Conservation (phyloP, 2,329 filamentous ascomycete species). For the Colletotrichum incanum region DNA sequence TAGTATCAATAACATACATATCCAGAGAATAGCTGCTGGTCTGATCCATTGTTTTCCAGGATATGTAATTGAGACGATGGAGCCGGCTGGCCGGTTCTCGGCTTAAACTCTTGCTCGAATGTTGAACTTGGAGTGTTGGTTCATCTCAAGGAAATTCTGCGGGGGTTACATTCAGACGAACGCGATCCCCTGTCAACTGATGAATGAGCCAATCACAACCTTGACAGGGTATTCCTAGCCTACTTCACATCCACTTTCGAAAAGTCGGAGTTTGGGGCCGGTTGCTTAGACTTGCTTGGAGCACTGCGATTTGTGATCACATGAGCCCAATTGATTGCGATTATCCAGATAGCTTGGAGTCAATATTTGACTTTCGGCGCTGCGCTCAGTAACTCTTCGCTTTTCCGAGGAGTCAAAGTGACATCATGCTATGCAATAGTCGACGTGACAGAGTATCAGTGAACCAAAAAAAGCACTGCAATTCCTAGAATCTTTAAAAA, state of each 20-base stretch:
- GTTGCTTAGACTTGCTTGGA: neutral
- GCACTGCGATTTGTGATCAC: neutral
- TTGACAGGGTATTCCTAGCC: neutral
- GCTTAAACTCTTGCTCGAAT: neutral
- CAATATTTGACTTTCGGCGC: no score
- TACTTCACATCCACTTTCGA: neutral
- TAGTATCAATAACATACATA: neutral
- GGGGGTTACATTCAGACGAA: slow-evolving; percentile 15
- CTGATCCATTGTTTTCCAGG: neutral
- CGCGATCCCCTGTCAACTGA: neutral
- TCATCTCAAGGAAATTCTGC: slow-evolving; percentile 12
- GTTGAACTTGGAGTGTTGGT: neutral
- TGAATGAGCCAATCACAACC: neutral
- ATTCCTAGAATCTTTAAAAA: no score
- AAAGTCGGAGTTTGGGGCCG: neutral
- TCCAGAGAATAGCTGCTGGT: neutral
- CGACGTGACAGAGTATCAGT: no score
- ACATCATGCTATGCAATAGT: no score
- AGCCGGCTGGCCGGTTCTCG: neutral
- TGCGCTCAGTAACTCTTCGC: no score
- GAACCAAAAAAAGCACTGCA: no score
- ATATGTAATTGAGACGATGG: neutral
- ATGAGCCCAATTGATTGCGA: neutral
- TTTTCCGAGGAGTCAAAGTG: no score
- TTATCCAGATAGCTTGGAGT: neutral